Percentiles rank a stretch among this genome's conserved stretches.
phyloP scores from a whole-genome alignment of 2,329 filamentous ascomycete species.

The Clonostachys rosea region DNA sequence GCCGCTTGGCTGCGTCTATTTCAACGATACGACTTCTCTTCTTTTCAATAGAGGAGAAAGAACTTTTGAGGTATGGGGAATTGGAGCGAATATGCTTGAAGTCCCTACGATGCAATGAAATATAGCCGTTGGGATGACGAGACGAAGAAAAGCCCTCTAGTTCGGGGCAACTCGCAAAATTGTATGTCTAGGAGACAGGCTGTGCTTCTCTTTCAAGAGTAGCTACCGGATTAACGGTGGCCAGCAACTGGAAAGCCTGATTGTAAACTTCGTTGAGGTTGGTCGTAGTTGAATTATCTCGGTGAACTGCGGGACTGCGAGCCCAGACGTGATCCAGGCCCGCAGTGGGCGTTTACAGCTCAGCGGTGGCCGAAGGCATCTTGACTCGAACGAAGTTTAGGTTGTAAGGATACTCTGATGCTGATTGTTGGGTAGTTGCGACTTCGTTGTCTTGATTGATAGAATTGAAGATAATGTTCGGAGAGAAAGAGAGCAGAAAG shows the following conservation, averaged over 20 bases:
- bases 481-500: conserved; percentile 20
- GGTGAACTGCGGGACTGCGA: conserved; percentile 84
- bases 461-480: conserved; percentile 18
- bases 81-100: too few species aligned
- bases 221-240: too few species aligned
- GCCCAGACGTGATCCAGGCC: conserved; percentile 49
- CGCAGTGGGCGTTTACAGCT: conserved; percentile 90
- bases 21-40: too few species aligned
- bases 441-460: conserved; percentile 58
- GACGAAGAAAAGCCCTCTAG: too few species aligned
- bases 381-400: conserved; percentile 65
- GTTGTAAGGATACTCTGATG: conserved; percentile 13
- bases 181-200: too few species aligned
- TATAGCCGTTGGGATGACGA: too few species aligned
- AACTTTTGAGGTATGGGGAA: too few species aligned
- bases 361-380: conserved; percentile 76
- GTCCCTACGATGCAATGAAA: too few species aligned
- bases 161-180: too few species aligned
- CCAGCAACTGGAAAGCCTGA: conserved; percentile 11
- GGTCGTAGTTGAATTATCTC: conserved; percentile 46
- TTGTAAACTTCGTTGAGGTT: conserved; percentile 59
- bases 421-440: conserved; percentile 33
- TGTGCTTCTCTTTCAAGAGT: too few species aligned
- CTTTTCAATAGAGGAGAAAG: too few species aligned
- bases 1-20: too few species aligned